Percentiles rank a stretch among this genome's conserved stretches.
phyloP scores from a whole-genome alignment of 169 alveolate species.

The Cryptosporidium ryanae region DNA sequence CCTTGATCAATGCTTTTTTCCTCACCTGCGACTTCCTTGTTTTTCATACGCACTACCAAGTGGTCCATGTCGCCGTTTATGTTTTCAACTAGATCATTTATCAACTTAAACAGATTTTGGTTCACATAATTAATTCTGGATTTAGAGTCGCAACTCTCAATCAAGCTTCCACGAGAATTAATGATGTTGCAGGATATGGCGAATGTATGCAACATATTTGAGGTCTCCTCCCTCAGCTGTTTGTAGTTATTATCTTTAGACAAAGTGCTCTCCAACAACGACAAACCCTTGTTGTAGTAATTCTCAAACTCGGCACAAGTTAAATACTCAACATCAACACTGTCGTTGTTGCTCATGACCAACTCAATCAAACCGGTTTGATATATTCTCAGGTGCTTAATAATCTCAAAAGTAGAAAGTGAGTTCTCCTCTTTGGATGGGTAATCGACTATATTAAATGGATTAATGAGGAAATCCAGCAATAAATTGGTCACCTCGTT shows the following conservation, averaged over 20 bases:
- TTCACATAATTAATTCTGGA: neutral
- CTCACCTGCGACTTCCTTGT: neutral
- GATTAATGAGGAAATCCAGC: constrained; percentile 24
- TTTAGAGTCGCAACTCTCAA: too few relatives aligned
- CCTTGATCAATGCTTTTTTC: neutral
- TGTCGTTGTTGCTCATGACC: constrained; percentile 15
- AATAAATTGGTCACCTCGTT: neutral
- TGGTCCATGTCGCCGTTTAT: constrained; percentile 4
- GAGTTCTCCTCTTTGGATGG: neutral
- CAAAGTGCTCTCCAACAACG: neutral
- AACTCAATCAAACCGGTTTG: constrained; percentile 52
- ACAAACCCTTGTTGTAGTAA: constrained; percentile 15
- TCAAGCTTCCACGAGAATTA: neutral
- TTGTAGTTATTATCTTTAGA: constrained; percentile 39
- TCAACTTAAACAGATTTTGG: neutral
- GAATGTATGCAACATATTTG: constrained; percentile 55
- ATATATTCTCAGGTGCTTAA: constrained; percentile 47
- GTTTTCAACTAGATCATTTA: neutral
- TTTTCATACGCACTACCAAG: too few relatives aligned
- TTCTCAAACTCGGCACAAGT: neutral
- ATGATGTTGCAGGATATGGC: constrained; percentile 26
- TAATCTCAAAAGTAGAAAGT: constrained; percentile 53
- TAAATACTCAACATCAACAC: neutral
- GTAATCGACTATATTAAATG: constrained; percentile 4
- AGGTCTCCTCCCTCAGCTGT: constrained; percentile 60